Conservation (phyloP, 768 basidiomycete genomes). For the Polyporus arcularius region DNA sequence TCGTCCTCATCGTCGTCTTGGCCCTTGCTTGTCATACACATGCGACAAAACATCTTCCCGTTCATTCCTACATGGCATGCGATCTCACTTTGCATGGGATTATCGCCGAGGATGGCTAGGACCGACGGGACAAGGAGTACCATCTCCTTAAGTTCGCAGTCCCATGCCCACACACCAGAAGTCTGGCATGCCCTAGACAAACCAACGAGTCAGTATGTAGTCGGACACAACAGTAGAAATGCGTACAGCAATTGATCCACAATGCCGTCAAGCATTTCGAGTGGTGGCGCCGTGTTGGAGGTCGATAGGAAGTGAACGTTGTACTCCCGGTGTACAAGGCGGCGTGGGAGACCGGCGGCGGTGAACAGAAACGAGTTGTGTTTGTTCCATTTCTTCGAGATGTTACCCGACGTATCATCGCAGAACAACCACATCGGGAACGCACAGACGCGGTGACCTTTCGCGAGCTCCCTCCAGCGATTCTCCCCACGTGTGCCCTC, state of each 20-base stretch:
- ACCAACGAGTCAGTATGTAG: too few relatives aligned
- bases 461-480: constrained; percentile 8
- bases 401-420: constrained; percentile 47
- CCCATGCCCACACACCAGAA: constrained; percentile 42
- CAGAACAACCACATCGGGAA: constrained; percentile 40
- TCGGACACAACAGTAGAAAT: too few relatives aligned
- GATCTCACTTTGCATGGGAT: constrained; percentile 48
- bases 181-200: too few relatives aligned
- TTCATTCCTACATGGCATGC: constrained; percentile 44
- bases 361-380: constrained; percentile 44
- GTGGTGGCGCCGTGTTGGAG: constrained; percentile 42
- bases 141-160: not conserved
- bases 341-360: constrained; percentile 37
- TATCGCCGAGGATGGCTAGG: constrained; percentile 38
- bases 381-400: constrained; percentile 50
- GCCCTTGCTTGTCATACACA: constrained; percentile 34
- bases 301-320: constrained; percentile 45
- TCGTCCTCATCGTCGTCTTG: not conserved
- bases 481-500: too few relatives aligned
- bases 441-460: constrained; percentile 23
- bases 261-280: constrained; percentile 44
- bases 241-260: constrained; percentile 32
- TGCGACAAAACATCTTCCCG: constrained; percentile 41
- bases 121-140: constrained; percentile 18
- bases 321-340: constrained; percentile 31